phyloP scores from a whole-genome alignment of 2,329 filamentous ascomycete genomes.

The Trichoderma oligosporum region DNA sequence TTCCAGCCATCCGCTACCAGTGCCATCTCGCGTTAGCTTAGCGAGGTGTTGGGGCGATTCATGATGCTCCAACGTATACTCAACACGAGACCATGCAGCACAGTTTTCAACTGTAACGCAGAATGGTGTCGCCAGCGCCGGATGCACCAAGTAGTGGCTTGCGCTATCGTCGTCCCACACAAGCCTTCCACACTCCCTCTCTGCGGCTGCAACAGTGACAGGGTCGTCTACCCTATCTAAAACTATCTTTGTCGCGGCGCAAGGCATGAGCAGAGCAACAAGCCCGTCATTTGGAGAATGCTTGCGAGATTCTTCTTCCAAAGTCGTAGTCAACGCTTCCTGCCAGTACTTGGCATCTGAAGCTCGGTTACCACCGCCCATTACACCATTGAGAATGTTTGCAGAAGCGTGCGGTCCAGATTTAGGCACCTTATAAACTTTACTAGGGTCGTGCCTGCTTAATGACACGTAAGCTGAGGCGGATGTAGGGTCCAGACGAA shows the following conservation, averaged over 20 bases:
- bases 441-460: conserved; percentile 57
- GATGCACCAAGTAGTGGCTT: conserved; percentile 61
- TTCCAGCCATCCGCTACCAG: conserved; percentile 58
- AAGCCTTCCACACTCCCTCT: conserved; percentile 65
- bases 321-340: conserved; percentile 54
- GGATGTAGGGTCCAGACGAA: conserved; percentile 61
- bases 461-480: conserved; percentile 59
- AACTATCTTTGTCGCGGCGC: conserved; percentile 59
- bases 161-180: conserved; percentile 64
- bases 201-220: conserved; percentile 58
- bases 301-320: conserved; percentile 52
- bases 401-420: conserved; percentile 25
- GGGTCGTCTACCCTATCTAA: conserved; percentile 58
- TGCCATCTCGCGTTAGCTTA: conserved; percentile 57
- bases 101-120: conserved; percentile 56
- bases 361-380: conserved; percentile 28
- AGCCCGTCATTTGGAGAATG: conserved; percentile 58
- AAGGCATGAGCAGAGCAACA: conserved; percentile 66
- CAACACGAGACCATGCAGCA: conserved; percentile 56
- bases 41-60: conserved; percentile 59
- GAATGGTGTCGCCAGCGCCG: conserved; percentile 60
- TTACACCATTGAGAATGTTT: conserved; percentile 33
- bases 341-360: conserved; percentile 50
- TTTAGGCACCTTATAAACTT: conserved; percentile 47
- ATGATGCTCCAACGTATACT: conserved; percentile 63